Percentiles rank a stretch among this genome's conserved stretches.
phyloP scores from a whole-genome alignment of 2,329 filamentous ascomycete genomes.

The Lachnellula subtilissima region DNA sequence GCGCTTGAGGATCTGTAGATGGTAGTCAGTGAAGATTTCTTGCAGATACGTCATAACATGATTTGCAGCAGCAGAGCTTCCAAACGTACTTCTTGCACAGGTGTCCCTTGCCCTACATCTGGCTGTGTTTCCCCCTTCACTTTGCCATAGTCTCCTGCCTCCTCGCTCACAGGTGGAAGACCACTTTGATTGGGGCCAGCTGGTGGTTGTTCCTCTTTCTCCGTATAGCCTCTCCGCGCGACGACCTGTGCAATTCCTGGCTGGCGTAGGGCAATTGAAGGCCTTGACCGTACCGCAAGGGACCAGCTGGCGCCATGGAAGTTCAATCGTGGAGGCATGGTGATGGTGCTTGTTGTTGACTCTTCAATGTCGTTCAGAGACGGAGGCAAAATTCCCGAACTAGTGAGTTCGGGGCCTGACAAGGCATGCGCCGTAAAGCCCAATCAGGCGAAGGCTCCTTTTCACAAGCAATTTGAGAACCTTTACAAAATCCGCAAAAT shows the following conservation, averaged over 20 bases:
- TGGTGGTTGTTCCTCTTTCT: slow-evolving; percentile 23
- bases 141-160: slow-evolving; percentile 56
- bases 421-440: not conserved
- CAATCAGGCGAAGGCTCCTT: not conserved
- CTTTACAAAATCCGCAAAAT: no score
- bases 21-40: slow-evolving; percentile 9
- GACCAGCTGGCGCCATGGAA: slow-evolving; percentile 41
- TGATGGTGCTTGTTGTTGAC: slow-evolving; percentile 12
- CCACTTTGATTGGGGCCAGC: slow-evolving; percentile 46
- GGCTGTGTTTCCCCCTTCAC: slow-evolving; percentile 53
- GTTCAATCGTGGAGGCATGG: slow-evolving; percentile 53
- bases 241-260: slow-evolving; percentile 22
- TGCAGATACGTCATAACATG: slow-evolving; percentile 14
- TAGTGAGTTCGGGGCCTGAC: not conserved
- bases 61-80: slow-evolving; percentile 7
- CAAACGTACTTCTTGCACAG: slow-evolving; percentile 56
- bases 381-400: not conserved
- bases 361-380: no score
- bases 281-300: slow-evolving; percentile 37
- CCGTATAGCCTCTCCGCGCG: slow-evolving; percentile 27
- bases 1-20: slow-evolving; percentile 54
- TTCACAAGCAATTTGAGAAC: no score
- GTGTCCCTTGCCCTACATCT: slow-evolving; percentile 60
- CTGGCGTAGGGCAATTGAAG: slow-evolving; percentile 30
- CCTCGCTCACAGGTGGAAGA: slow-evolving; percentile 58